Base-by-base conservation (phyloP, 163 green algal genomes). In the Botryococcus braunii region DNA sequence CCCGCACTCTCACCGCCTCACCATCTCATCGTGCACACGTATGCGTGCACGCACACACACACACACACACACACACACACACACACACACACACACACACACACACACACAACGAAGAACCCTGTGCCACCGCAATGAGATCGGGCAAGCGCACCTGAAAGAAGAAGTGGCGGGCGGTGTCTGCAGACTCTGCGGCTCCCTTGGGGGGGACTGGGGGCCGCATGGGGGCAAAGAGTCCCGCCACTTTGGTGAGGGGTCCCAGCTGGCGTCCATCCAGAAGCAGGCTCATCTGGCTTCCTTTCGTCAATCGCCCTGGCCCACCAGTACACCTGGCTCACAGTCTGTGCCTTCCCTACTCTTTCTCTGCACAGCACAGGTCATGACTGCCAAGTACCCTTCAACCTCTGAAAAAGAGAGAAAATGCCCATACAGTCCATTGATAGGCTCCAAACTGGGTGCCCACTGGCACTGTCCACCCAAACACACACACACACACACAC, bases 211-310 rank as follows among this genome's bases (percentile, higher is more conserved):
- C 63, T 11, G 65, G 65, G 0, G 60, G 29, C 2, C 8, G 57
- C 40, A 78, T 55, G 17, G 66, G 29, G 4, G 59, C 29, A 50
- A 74, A 21, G 13, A 11, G 37, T n/a, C n/a, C n/a, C n/a, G n/a
- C n/a, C n/a, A n/a, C n/a, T n/a, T n/a, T n/a, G 61, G 62, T 68
- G 34, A 78, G 35, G 3, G 72, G 66, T 23, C 72, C 72, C n/a
- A 74, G 62, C 36, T 67, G 56, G 5, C 65, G 46, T 1, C 68
- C 72, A n/a, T 78, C 68, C 46, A 66, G 41, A 56, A 78, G 52
- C 56, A 68, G 2, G 25, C 49, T n/a, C 37, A 56, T 43, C n/a
- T 70, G 46, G 5, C 37, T 27, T 17, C 57, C 60, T 61, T 69
- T 74, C 23, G 47, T 41, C 11, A 74, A 61, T 9, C 69, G 47